A percentile compares a stretch with the other conserved stretches of the same genome.
These are phyloP conservation scores for Nicotiana undulata DNA, from an alignment of 257 asterid genomes.

Conservation along the genomic window DNA sequence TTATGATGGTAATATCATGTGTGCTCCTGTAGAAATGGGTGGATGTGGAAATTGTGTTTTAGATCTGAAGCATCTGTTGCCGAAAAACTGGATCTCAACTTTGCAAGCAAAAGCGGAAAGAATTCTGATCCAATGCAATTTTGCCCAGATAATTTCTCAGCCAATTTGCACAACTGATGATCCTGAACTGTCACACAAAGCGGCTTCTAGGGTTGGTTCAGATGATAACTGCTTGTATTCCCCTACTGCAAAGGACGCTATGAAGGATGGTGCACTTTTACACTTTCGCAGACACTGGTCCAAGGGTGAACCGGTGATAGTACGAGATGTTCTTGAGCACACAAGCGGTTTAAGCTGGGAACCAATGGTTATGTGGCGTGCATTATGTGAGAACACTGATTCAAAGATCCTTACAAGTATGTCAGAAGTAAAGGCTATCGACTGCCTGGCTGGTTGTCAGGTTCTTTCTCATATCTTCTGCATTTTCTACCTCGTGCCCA, in stretches of 20 bases:
- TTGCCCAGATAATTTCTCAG: slow-evolving; percentile 7
- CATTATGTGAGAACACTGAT: slow-evolving; percentile 53
- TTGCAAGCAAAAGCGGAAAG: slow-evolving; percentile 42
- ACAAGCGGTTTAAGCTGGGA: slow-evolving; percentile 91
- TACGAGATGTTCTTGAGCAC: slow-evolving; percentile 59
- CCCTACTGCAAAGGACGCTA: slow-evolving; percentile 43
- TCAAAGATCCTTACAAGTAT: slow-evolving; percentile 30
- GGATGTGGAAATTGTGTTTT: slow-evolving; percentile 64
- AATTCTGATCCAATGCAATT: slow-evolving; percentile 19
- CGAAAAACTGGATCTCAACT: slow-evolving; percentile 51
- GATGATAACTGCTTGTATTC: slow-evolving; percentile 49
- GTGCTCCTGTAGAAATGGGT: slow-evolving; percentile 70
- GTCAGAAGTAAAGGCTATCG: slow-evolving; percentile 74
- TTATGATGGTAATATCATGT: slow-evolving; percentile 33
- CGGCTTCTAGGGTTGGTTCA: slow-evolving; percentile 42
- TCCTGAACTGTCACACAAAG: slow-evolving; percentile 27
- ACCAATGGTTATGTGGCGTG: slow-evolving; percentile 97
- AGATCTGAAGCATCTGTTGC: slow-evolving; percentile 79
- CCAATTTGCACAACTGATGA: slow-evolving; percentile 14
- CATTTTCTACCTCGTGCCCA: neutral
- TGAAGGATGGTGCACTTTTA: slow-evolving; percentile 42
- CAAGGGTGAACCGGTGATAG: slow-evolving; percentile 84
- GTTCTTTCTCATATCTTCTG: slow-evolving; percentile 22
- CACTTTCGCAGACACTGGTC: slow-evolving; percentile 77
- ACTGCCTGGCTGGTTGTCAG: slow-evolving; percentile 89